Evolutionary conservation across 148 eudicot species (phyloP).

Genomic region (Fallopia convolvulus): DNA sequence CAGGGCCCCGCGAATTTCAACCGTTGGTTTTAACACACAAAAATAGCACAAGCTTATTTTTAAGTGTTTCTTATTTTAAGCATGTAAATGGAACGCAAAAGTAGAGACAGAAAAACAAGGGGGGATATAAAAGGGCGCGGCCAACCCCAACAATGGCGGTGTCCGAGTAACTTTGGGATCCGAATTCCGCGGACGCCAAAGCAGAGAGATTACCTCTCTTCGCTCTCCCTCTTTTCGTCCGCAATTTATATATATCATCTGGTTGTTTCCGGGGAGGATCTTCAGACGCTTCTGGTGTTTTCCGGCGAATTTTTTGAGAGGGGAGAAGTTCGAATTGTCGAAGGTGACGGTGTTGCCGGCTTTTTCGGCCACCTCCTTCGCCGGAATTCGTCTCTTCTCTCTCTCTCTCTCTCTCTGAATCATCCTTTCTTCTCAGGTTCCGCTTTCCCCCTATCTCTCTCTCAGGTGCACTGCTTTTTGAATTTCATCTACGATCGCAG

Average conservation of each 20-base stretch:
- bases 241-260: background rate
- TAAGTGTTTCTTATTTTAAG: background rate
- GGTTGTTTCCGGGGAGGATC: background rate
- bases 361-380: slow-evolving; percentile 11
- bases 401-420: slow-evolving; percentile 14
- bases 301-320: slow-evolving; percentile 13
- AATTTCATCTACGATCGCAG: background rate
- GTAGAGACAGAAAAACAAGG: background rate
- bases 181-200: background rate
- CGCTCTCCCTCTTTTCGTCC: background rate
- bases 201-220: background rate
- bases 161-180: background rate
- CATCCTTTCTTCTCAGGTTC: background rate
- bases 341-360: slow-evolving; percentile 14
- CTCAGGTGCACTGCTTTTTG: background rate
- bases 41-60: background rate
- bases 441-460: background rate
- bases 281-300: background rate
- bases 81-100: background rate
- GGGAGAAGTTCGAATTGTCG: slow-evolving; percentile 19
- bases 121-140: background rate
- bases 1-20: slow-evolving; percentile 5
- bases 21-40: background rate
- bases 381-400: slow-evolving; percentile 21
- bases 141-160: background rate